Percentiles rank a stretch among this genome's conserved stretches.
Evolutionary conservation across 495 filamentous ascomycete species (phyloP).

Genomic region (Trichoderma virens): DNA sequence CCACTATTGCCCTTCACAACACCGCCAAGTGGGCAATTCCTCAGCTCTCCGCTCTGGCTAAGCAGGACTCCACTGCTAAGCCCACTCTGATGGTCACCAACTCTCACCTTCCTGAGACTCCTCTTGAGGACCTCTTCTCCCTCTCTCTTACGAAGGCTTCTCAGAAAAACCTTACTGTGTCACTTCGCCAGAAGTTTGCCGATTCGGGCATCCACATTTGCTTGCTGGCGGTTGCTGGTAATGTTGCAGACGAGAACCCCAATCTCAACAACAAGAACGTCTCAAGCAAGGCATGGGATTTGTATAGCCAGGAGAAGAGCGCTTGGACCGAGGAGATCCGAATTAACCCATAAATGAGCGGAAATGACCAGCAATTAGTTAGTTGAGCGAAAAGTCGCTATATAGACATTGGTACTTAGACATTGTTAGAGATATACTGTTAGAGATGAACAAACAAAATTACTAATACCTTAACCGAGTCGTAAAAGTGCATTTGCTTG

Average conservation of each 20-base stretch:
- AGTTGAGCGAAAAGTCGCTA: neutral
- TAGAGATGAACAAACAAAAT: too few relatives aligned
- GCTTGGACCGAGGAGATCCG: neutral
- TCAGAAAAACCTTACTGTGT: conserved; percentile 32
- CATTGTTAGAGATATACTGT: neutral
- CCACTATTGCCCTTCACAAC: conserved; percentile 29
- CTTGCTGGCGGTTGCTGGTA: conserved; percentile 28
- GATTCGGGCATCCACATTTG: conserved; percentile 32
- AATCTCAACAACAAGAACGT: conserved; percentile 29
- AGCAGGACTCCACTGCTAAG: conserved; percentile 16
- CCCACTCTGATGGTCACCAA: conserved; percentile 32
- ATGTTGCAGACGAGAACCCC: conserved; percentile 24
- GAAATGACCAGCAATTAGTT: neutral
- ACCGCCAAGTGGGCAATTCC: conserved; percentile 28
- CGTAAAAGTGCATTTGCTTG: too few relatives aligned
- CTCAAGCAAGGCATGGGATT: conserved; percentile 30
- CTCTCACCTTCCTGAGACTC: conserved; percentile 24
- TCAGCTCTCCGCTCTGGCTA: conserved; percentile 21
- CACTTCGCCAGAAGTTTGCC: conserved; percentile 22
- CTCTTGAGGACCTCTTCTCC: conserved; percentile 30
- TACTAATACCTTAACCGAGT: too few relatives aligned
- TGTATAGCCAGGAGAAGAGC: conserved; percentile 22
- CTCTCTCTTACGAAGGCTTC: conserved; percentile 35
- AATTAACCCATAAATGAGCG: neutral
- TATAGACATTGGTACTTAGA: neutral